These are phyloP conservation scores for Meira nashicola DNA, from an alignment of 1,284 basidiomycete genomes.

Conservation along the genomic window DNA sequence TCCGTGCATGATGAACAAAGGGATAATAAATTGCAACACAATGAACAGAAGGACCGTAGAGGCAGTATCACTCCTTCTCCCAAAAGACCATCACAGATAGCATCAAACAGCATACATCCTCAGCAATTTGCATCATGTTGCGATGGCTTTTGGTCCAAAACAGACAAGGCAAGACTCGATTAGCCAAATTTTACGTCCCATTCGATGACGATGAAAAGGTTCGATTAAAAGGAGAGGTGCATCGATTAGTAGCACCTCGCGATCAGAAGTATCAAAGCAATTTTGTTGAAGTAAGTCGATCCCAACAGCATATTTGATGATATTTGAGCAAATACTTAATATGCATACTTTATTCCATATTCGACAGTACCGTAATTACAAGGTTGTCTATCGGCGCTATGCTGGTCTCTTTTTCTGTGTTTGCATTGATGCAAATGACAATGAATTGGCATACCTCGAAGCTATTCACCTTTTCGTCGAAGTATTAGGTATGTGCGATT, in stretches of 20 bases:
- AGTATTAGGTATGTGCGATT: constrained; percentile 69
- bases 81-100: too few relatives aligned
- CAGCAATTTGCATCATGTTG: constrained; percentile 62
- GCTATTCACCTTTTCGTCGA: constrained; percentile 98
- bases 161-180: constrained; percentile 90
- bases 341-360: neutral
- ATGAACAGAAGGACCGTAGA: too few relatives aligned
- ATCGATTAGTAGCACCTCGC: constrained; percentile 86
- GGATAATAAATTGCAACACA: too few relatives aligned
- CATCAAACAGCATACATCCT: too few relatives aligned
- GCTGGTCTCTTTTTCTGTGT: constrained; percentile 81
- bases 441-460: constrained; percentile 92
- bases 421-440: constrained; percentile 95
- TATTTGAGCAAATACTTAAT: neutral
- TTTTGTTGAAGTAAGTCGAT: constrained; percentile 79
- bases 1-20: too few relatives aligned
- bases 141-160: constrained; percentile 92
- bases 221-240: constrained; percentile 86
- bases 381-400: constrained; percentile 59
- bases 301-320: neutral
- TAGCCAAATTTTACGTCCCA: constrained; percentile 96
- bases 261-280: constrained; percentile 99
- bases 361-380: constrained; percentile 37
- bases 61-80: too few relatives aligned
- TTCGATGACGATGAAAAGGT: constrained; percentile 62